Conservation (phyloP, 2,329 filamentous ascomycete species). For the Beauveria sp. region DNA sequence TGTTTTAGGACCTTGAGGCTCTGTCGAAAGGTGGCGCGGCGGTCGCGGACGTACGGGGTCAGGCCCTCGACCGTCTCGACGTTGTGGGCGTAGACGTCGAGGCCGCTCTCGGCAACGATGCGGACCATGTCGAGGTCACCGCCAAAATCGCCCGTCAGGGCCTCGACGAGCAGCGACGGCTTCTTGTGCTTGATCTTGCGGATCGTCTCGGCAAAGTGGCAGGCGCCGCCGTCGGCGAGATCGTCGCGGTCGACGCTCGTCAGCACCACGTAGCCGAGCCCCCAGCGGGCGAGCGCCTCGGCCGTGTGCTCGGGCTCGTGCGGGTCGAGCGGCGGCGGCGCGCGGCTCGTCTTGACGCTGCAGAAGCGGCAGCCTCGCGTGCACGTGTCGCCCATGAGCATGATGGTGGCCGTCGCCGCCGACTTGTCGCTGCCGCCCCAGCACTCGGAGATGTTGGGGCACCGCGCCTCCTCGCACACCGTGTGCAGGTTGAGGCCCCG, state of each 20-base stretch:
- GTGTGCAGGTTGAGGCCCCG: constrained; percentile 86
- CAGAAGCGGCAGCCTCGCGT: constrained; percentile 95
- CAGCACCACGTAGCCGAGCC: constrained; percentile 89
- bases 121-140: constrained; percentile 83
- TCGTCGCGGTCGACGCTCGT: constrained; percentile 94
- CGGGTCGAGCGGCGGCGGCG: constrained; percentile 73
- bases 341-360: constrained; percentile 81
- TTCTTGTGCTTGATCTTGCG: constrained; percentile 84
- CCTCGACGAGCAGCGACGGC: constrained; percentile 70
- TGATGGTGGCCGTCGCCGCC: constrained; percentile 93
- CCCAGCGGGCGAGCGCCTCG: constrained; percentile 87
- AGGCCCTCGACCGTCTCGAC: constrained; percentile 89
- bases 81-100: constrained; percentile 97
- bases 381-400: constrained; percentile 98
- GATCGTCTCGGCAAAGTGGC: constrained; percentile 90
- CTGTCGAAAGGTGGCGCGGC: constrained; percentile 82
- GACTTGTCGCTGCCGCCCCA: constrained; percentile 89
- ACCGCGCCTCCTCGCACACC: constrained; percentile 94
- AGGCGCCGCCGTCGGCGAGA: constrained; percentile 76
- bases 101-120: constrained; percentile 74
- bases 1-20: constrained; percentile 71
- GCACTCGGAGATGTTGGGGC: constrained; percentile 95
- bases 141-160: constrained; percentile 77
- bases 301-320: constrained; percentile 97
- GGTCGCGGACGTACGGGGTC: constrained; percentile 83